Evolutionary conservation across 2,329 filamentous ascomycete genomes (phyloP).

Genomic region (Aspergillus eucalypticola): DNA sequence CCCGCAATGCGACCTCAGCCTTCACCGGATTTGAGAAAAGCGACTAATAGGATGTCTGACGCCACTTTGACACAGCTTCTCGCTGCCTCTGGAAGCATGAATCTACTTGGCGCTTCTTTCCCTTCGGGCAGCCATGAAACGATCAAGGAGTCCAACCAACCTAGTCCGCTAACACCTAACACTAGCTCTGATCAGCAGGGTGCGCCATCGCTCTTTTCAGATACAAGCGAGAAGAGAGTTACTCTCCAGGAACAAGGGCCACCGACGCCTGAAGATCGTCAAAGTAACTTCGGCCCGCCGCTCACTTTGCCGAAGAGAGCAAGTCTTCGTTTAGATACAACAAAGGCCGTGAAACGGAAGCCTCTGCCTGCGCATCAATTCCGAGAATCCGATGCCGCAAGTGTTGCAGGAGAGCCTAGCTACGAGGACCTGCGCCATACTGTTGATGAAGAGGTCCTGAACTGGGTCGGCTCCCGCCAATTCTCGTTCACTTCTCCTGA

Average conservation of each 20-base stretch:
- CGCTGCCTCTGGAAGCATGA: conserved; percentile 62
- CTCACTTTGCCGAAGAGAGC: conserved; percentile 10
- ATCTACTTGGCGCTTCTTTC: conserved; percentile 37
- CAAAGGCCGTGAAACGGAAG: conserved; percentile 53
- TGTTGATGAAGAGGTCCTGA: conserved; percentile 53
- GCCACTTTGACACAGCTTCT: conserved; percentile 79
- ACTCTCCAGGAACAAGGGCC: conserved; percentile 31
- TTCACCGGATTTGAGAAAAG: conserved; percentile 74
- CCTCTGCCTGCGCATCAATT: conserved; percentile 49
- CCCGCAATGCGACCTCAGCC: conserved; percentile 71
- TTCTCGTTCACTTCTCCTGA: conserved; percentile 28
- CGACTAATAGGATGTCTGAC: conserved; percentile 79
- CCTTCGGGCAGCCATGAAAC: conserved; percentile 42
- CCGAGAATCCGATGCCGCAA: conserved; percentile 19
- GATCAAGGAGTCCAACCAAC: conserved; percentile 35
- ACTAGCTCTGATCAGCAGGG: conserved; percentile 20
- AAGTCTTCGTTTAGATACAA: conserved; percentile 39
- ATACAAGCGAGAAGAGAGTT: conserved; percentile 14
- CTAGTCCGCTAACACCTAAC: conserved; percentile 40
- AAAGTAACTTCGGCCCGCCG: conserved; percentile 9
- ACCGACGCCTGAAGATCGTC: conserved; percentile 19
- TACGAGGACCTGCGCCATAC: conserved; percentile 45
- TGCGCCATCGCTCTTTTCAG: conserved; percentile 6
- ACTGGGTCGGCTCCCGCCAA: conserved; percentile 45
- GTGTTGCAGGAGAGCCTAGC: conserved; percentile 37